A percentile compares a stretch with the other conserved stretches of the same genome.
phyloP scores from a whole-genome alignment of 441 rosid genomes.

The Syzygium syzygioides region DNA sequence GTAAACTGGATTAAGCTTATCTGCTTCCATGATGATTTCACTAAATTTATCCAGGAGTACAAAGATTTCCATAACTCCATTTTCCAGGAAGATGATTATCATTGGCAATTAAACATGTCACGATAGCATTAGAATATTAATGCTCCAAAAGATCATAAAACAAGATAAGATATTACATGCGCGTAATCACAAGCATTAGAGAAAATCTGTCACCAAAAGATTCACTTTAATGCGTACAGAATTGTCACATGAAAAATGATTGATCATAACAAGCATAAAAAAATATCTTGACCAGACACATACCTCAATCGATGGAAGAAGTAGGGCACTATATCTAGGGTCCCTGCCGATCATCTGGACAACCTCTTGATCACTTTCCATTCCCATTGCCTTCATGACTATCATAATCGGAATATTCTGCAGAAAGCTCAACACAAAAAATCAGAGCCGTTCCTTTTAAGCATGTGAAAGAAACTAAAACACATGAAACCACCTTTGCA shows the following conservation, averaged over 20 bases:
- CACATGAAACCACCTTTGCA: slow-evolving; percentile 41
- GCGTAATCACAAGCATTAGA: neutral
- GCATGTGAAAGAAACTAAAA: neutral
- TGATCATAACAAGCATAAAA: neutral
- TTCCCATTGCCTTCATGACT: slow-evolving; percentile 94
- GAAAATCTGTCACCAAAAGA: neutral
- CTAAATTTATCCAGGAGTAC: neutral
- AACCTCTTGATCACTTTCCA: slow-evolving; percentile 95
- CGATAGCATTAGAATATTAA: neutral
- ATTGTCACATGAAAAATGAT: neutral
- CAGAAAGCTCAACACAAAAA: slow-evolving; percentile 1
- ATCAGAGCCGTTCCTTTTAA: neutral
- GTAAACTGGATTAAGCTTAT: neutral
- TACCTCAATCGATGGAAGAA: slow-evolving; percentile 92
- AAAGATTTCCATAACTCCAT: neutral
- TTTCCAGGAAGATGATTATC: neutral
- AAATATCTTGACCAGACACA: neutral
- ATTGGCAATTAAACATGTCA: neutral
- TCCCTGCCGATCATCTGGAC: slow-evolving; percentile 97
- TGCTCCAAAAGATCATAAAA: neutral
- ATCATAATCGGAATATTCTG: slow-evolving; percentile 79
- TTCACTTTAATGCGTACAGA: neutral
- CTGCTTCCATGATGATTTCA: neutral
- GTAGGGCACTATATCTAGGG: slow-evolving; percentile 74
- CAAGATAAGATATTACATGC: neutral